Conservation (phyloP, 2,329 filamentous ascomycete genomes). For the Monosporascus sp. region DNA sequence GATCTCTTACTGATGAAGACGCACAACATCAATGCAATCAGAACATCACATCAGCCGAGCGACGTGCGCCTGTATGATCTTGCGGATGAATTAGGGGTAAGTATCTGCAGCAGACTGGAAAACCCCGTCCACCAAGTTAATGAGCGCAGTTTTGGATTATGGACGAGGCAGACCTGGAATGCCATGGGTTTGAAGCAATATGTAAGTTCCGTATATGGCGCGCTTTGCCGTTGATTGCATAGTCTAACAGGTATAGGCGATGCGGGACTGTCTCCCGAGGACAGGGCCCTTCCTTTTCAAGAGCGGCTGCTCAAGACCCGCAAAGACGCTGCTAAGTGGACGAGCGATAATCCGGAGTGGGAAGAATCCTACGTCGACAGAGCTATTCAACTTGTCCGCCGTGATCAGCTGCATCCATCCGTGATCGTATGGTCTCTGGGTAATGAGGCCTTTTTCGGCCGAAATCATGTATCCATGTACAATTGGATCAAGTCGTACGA, state of each 20-base stretch:
- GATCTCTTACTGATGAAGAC: conserved; percentile 56
- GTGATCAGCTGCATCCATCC: conserved; percentile 61
- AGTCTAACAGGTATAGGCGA: conserved; percentile 18
- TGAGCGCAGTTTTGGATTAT: conserved; percentile 46
- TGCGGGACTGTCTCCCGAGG: conserved; percentile 20
- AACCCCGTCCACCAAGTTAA: not conserved
- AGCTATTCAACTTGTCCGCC: conserved; percentile 54
- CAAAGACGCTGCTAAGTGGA: conserved; percentile 38
- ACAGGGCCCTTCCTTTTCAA: conserved; percentile 22
- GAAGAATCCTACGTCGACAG: conserved; percentile 58
- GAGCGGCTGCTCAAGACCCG: conserved; percentile 28
- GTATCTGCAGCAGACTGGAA: not conserved
- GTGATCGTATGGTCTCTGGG: conserved; percentile 63
- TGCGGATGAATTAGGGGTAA: conserved; percentile 45
- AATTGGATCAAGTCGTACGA: conserved; percentile 52
- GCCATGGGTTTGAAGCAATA: conserved; percentile 30
- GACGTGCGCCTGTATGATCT: conserved; percentile 49
- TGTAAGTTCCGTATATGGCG: conserved; percentile 13
- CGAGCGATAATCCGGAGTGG: conserved; percentile 53
- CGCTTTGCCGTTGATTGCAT: not conserved
- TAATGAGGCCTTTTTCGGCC: conserved; percentile 62
- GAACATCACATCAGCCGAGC: conserved; percentile 54
- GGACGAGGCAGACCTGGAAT: conserved; percentile 39
- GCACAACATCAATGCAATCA: conserved; percentile 58
- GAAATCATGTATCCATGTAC: conserved; percentile 60